Percentiles rank a stretch among this genome's conserved stretches.
These are phyloP conservation scores for Pestalotiopsis fici DNA, from an alignment of 2,329 filamentous ascomycete genomes.

Conservation along the genomic window DNA sequence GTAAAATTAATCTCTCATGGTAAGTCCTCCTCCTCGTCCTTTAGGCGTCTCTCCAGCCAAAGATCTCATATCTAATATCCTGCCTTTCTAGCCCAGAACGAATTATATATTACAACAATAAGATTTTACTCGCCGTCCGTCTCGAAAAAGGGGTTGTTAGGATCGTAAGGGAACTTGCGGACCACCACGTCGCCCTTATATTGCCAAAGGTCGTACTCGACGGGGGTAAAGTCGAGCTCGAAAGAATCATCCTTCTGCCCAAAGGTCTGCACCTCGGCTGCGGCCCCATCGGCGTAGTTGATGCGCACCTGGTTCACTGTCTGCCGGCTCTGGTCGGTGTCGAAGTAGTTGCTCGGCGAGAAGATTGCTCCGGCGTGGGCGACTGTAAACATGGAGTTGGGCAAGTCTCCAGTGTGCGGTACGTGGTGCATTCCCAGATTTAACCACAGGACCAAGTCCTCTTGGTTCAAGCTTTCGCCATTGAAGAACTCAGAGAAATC, in stretches of 20 bases:
- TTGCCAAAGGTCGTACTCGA: not conserved
- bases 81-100: not conserved
- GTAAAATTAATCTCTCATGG: not conserved
- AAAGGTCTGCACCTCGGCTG: not conserved
- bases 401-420: constrained; percentile 36
- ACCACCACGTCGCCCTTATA: not conserved
- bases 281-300: not conserved
- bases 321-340: not conserved
- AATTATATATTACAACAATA: constrained; percentile 25
- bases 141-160: not conserved
- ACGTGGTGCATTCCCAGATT: constrained; percentile 52
- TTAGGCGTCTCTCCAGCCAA: not conserved
- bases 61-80: not conserved
- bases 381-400: constrained; percentile 24
- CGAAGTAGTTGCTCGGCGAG: constrained; percentile 34
- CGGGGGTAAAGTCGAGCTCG: not conserved
- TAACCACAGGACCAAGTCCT: constrained; percentile 44
- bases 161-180: not conserved
- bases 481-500: constrained; percentile 43
- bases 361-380: constrained; percentile 29
- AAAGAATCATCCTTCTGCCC: not conserved
- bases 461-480: constrained; percentile 38
- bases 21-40: not conserved
- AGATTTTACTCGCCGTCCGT: not conserved
- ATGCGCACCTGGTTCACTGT: not conserved